Base-by-base conservation (phyloP, 2,329 filamentous ascomycete genomes). In the Beauveria australis region DNA sequence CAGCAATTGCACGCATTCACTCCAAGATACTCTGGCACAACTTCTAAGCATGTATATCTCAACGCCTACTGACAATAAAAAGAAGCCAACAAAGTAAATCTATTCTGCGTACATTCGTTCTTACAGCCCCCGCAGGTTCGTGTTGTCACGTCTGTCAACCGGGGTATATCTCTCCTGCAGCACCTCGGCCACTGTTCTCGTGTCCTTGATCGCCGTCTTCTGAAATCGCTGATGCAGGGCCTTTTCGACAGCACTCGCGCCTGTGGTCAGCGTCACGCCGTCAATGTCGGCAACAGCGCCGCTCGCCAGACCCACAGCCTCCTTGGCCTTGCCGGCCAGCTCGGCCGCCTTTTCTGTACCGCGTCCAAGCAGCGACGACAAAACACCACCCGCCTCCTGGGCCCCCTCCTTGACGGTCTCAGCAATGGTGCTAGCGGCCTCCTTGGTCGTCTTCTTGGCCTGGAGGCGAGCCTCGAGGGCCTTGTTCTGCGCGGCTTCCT, bases 91-190 rank as follows among this genome's bases (percentile, higher is more conserved):
- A 60, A 60, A 60, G 58, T 40, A 41, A 60, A 48, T 60, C 58
- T 53, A 60, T 60, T 53, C 48, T 30, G 40, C n/a, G 40, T 48
- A 22, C 22, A 2, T 22, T 5, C 6, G 53, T 49, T 59, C 60
- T 66, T 69, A 75, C 61, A 75, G 37, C 14, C 76, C 76, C 66
- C 78, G 70, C 62, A 81, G 69, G 60, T 74, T 70, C 30, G 76
- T 74, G 62, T 78, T 76, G 63, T 81, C 76, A 66, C 75, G 73
- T 68, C 76, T 65, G 47, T 77, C 75, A 62, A 81, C 70, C 0
- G 78, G 78, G 65, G 70, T 76, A 67, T 86, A 86, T 66, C 83
- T 74, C 68, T 85, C 81, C 53, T 74, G 76, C 57, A 87, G 71
- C 47, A 78, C 75, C 68, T 85, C 79, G 63, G 81, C 76, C 22